Evolutionary conservation across 2,329 filamentous ascomycete species (phyloP).

Genomic region (Paecilomyces fulvus): DNA sequence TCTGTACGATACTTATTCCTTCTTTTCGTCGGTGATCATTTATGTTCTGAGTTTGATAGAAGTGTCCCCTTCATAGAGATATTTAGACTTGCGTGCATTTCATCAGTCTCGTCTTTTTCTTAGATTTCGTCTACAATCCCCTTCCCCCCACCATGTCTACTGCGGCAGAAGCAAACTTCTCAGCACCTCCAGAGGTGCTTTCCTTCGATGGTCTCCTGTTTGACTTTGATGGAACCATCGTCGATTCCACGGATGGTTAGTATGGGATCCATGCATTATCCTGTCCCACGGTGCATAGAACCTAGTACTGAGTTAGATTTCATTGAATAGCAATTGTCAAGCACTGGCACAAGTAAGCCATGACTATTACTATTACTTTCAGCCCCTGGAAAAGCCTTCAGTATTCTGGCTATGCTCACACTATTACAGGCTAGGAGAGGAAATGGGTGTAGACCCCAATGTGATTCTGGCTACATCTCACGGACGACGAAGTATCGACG

Average conservation of each 20-base stretch:
- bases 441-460: constrained; percentile 76
- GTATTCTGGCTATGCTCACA: neutral
- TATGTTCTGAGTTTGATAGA: neutral
- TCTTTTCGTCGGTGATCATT: neutral
- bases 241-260: constrained; percentile 39
- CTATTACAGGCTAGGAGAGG: constrained; percentile 47
- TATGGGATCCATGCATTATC: constrained; percentile 1
- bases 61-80: neutral
- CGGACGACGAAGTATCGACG: constrained; percentile 81
- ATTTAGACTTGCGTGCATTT: constrained; percentile 1
- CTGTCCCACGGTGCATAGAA: constrained; percentile 27
- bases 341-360: constrained; percentile 51
- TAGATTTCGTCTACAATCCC: neutral
- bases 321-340: constrained; percentile 51
- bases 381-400: neutral
- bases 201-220: constrained; percentile 38
- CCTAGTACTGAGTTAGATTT: constrained; percentile 44
- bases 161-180: constrained; percentile 24
- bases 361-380: neutral
- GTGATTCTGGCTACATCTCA: constrained; percentile 86
- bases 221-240: constrained; percentile 41
- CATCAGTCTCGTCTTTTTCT: neutral
- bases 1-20: neutral
- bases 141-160: constrained; percentile 22
- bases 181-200: constrained; percentile 29